Evolutionary conservation across 2,329 filamentous ascomycete species (phyloP).

Genomic region (Aspergillus thermomutatus): DNA sequence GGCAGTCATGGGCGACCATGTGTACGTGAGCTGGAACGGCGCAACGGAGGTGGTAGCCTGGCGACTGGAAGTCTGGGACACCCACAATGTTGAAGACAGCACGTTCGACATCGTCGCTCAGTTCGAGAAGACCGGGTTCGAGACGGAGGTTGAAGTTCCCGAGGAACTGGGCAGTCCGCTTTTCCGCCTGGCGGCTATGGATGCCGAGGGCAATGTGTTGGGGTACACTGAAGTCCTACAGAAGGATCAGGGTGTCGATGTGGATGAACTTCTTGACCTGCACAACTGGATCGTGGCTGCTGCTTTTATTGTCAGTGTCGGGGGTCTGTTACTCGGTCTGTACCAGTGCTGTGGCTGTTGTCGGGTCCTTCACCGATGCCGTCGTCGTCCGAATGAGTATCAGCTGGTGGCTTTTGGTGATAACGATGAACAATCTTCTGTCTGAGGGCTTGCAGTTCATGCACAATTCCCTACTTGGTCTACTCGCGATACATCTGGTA

Average conservation of each 20-base stretch:
- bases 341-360: slow-evolving; percentile 8
- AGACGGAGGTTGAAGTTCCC: slow-evolving; percentile 25
- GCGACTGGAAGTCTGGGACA: slow-evolving; percentile 24
- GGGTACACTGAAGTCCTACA: slow-evolving; percentile 16
- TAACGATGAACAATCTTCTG: not conserved
- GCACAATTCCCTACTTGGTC: not conserved
- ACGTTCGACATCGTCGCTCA: slow-evolving; percentile 15
- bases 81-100: slow-evolving; percentile 4
- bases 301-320: slow-evolving; percentile 8
- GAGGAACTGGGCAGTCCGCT: slow-evolving; percentile 7
- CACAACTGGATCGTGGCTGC: slow-evolving; percentile 12
- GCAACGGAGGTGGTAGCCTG: slow-evolving; percentile 39
- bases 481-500: not conserved
- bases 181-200: slow-evolving; percentile 21
- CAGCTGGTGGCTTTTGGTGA: slow-evolving; percentile 14
- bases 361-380: slow-evolving; percentile 1
- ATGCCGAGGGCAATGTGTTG: slow-evolving; percentile 13
- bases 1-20: slow-evolving; percentile 22
- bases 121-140: slow-evolving; percentile 28
- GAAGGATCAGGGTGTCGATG: not conserved
- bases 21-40: slow-evolving; percentile 48
- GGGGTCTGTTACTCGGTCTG: slow-evolving; percentile 13
- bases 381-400: slow-evolving; percentile 10
- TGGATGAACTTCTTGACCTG: slow-evolving; percentile 7
- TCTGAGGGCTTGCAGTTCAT: not conserved